Conservation (phyloP, 805 yeast species). For the Torulaspora maleeae region DNA sequence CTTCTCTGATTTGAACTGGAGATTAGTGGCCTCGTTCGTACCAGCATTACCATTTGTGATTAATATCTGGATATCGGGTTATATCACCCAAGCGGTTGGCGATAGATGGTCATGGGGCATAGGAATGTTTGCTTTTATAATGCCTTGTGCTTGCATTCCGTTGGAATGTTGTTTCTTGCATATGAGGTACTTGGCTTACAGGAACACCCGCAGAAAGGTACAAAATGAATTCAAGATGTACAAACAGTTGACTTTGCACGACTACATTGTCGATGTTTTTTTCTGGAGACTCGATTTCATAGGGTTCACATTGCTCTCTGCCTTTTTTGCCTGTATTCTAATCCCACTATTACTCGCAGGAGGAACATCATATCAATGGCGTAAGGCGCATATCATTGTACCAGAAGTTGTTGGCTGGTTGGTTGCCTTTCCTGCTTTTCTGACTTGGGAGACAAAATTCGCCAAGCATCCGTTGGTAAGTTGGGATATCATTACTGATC, state of each 20-base stretch:
- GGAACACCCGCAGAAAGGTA: slow-evolving; percentile 36
- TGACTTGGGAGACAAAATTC: slow-evolving; percentile 52
- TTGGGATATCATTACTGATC: slow-evolving; percentile 49
- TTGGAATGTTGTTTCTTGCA: slow-evolving; percentile 43
- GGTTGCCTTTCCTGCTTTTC: slow-evolving; percentile 48
- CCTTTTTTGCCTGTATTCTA: slow-evolving; percentile 56
- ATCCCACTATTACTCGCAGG: slow-evolving; percentile 69
- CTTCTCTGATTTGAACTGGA: slow-evolving; percentile 59
- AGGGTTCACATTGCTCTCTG: slow-evolving; percentile 51
- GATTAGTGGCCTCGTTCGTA: slow-evolving; percentile 53
- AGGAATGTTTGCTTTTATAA: slow-evolving; percentile 57
- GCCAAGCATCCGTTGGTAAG: slow-evolving; percentile 58
- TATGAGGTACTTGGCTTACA: slow-evolving; percentile 44
- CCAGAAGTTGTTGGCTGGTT: slow-evolving; percentile 57
- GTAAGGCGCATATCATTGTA: slow-evolving; percentile 51
- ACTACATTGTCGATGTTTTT: slow-evolving; percentile 32
- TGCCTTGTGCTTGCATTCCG: slow-evolving; percentile 51
- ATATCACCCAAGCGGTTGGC: slow-evolving; percentile 40
- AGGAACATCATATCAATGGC: slow-evolving; percentile 50
- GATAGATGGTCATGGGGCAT: slow-evolving; percentile 49
- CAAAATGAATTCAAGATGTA: slow-evolving; percentile 31
- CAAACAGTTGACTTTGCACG: slow-evolving; percentile 14
- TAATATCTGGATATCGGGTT: slow-evolving; percentile 67
- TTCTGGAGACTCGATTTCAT: slow-evolving; percentile 61
- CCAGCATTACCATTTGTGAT: slow-evolving; percentile 66